Conservation (phyloP, 208 protist genomes). For the Acanthamoeba triangularis region DNA sequence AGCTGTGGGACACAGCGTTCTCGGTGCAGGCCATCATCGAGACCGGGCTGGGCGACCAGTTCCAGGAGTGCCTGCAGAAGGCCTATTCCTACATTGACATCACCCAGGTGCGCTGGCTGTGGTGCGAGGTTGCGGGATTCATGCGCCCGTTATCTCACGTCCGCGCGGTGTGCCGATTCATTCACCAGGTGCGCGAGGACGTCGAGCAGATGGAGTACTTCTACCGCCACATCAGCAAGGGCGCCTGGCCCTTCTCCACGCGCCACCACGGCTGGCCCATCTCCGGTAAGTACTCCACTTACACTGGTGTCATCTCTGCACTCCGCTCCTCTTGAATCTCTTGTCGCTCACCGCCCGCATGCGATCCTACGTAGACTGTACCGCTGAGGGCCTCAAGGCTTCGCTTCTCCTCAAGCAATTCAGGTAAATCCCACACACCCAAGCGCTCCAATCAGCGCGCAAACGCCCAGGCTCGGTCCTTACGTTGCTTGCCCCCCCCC, state of each 20-base stretch:
- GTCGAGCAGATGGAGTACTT: slow-evolving; percentile 93
- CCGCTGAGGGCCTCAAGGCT: slow-evolving; percentile 97
- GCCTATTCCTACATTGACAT: slow-evolving; percentile 96
- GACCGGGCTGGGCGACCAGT: slow-evolving; percentile 89
- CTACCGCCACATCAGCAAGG: slow-evolving; percentile 96
- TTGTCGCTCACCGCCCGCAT: too few relatives aligned
- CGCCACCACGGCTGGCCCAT: slow-evolving; percentile 97
- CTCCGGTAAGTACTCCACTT: slow-evolving; percentile 84
- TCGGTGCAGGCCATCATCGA: slow-evolving; percentile 96
- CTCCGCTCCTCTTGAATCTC: slow-evolving; percentile 61
- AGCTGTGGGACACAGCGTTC: slow-evolving; percentile 99
- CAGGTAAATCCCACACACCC: slow-evolving; percentile 16
- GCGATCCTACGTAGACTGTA: slow-evolving; percentile 95
- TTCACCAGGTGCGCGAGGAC: slow-evolving; percentile 94
- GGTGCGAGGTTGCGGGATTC: neutral
- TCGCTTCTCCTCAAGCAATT: slow-evolving; percentile 90
- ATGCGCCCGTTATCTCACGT: neutral
- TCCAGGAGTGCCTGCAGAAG: slow-evolving; percentile 87
- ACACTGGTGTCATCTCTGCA: neutral
- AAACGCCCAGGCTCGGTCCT: neutral
- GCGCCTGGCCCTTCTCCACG: slow-evolving; percentile 98
- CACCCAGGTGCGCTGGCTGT: slow-evolving; percentile 74
- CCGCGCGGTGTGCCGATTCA: neutral
- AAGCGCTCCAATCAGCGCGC: neutral
- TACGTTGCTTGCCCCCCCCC: neutral